Evolutionary conservation across 169 alveolate species (phyloP), one percentile per base, ranked within the genome.

Genomic region (Plasmodium gonderi): DNA sequence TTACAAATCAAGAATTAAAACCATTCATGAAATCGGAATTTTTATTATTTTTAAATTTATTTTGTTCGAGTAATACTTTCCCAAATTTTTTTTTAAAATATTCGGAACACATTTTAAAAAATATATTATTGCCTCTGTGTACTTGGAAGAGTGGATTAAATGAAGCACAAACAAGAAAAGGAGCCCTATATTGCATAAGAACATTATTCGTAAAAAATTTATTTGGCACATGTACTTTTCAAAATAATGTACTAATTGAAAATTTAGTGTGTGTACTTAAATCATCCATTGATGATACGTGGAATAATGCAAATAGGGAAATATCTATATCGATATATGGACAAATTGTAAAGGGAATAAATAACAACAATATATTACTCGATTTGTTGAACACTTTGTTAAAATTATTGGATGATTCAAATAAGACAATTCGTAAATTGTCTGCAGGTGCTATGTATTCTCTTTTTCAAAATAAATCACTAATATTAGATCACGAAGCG

Each of bases 291-390:
- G 92, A 83, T 83, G 92, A 83, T 69, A 69, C 82, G 26, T 83
- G 92, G 92, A 69, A 44, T 83, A 60, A 40, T 69, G 92, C 54
- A 69, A 83, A 83, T 60, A 83, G 92, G 64, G 92, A 69, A 83
- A 72, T 83, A 69, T 47, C 74, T 40, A 83, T 83, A 36, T 51
- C 76, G 20, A 83, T 83, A 83, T 69, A 31, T 83, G 69, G 68
- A 20, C 64, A 83, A 69, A 44, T 83, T 45, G 75, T 51, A 69
- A 74, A 76, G 77, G 23, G 64, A 31, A 1, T 83, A n/a, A 47
- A 38, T 29, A 83, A 69, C 11, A 83, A 83, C 42, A 83, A 83
- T 72, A 83, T 83, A 5, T 36, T 83, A 33, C 77, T 83, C 31
- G 92, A 69, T 76, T 47, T 83, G 64, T 83, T 83, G 42, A 72